phyloP scores from a whole-genome alignment of 1,284 basidiomycete species.

The Cryptococcus sp. region DNA sequence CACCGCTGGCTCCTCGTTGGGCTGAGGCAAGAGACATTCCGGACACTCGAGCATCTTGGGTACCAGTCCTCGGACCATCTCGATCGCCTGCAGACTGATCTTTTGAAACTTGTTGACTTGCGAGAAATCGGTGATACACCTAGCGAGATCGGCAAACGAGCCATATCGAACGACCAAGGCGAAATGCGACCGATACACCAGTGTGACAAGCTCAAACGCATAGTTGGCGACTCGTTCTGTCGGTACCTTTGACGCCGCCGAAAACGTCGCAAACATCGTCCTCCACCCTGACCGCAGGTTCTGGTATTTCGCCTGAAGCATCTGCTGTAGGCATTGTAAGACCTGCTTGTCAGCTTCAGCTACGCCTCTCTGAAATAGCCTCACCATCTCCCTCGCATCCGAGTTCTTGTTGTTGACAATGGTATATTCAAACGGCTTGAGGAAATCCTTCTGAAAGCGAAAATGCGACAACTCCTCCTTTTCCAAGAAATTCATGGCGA shows the following conservation, averaged over 20 bases:
- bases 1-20: constrained; percentile 11
- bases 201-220: constrained; percentile 93
- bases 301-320: constrained; percentile 91
- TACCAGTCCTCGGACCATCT: constrained; percentile 87
- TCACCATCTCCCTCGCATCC: constrained; percentile 93
- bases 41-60: constrained; percentile 83
- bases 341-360: constrained; percentile 53
- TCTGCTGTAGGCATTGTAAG: constrained; percentile 95
- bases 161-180: constrained; percentile 84
- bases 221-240: constrained; percentile 93
- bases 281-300: constrained; percentile 98
- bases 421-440: constrained; percentile 96
- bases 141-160: constrained; percentile 90
- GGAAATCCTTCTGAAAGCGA: constrained; percentile 99
- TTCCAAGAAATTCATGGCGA: constrained; percentile 97
- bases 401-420: constrained; percentile 95
- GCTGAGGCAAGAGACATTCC: constrained; percentile 61
- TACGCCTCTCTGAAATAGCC: constrained; percentile 15
- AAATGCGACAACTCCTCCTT: constrained; percentile 98
- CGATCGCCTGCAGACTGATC: constrained; percentile 91
- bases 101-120: constrained; percentile 99
- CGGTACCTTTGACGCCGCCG: constrained; percentile 87
- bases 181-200: constrained; percentile 87
- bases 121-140: constrained; percentile 98
- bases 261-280: constrained; percentile 98